These are phyloP conservation scores for Knoxdaviesia proteae DNA, from an alignment of 2,329 filamentous ascomycete genomes.

Conservation along the genomic window DNA sequence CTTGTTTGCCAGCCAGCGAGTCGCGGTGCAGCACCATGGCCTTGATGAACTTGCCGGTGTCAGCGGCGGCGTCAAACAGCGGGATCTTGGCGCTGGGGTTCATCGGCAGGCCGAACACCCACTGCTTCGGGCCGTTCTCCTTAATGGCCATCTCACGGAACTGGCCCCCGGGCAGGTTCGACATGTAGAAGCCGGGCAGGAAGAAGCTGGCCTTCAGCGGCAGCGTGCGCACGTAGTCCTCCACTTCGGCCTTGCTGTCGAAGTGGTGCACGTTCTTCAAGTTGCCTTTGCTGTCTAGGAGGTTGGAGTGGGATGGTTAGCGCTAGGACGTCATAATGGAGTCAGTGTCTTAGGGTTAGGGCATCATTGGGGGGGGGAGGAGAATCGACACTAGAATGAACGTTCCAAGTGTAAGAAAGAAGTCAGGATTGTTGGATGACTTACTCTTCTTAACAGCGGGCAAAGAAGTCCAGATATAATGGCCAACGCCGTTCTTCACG, in stretches of 20 bases:
- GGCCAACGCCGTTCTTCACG: conserved; percentile 20
- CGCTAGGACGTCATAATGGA: no score
- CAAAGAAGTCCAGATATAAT: conserved; percentile 25
- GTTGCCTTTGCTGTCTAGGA: conserved; percentile 10
- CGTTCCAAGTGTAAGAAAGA: not conserved
- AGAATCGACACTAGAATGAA: no score
- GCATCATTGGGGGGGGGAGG: no score
- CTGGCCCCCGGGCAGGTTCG: conserved; percentile 17
- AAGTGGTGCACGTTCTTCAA: conserved; percentile 25
- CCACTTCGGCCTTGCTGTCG: conserved; percentile 33
- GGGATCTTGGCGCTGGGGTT: conserved; percentile 14
- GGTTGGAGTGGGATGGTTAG: not conserved
- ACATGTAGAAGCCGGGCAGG: conserved; percentile 31
- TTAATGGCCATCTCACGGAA: conserved; percentile 9
- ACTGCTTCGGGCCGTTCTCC: conserved; percentile 12
- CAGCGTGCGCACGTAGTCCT: conserved; percentile 30
- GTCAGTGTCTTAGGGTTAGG: no score
- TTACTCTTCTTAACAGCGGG: conserved; percentile 15
- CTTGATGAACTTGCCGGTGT: conserved; percentile 20
- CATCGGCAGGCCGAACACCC: conserved; percentile 10
- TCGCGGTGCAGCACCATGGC: conserved; percentile 9
- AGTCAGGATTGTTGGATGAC: not conserved
- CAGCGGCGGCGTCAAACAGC: conserved; percentile 15
- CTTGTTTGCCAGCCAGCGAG: conserved; percentile 11
- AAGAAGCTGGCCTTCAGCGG: conserved; percentile 30